phyloP scores from a whole-genome alignment of 129 eudicot genomes.

The Pseudognaphalium luteoalbum region DNA sequence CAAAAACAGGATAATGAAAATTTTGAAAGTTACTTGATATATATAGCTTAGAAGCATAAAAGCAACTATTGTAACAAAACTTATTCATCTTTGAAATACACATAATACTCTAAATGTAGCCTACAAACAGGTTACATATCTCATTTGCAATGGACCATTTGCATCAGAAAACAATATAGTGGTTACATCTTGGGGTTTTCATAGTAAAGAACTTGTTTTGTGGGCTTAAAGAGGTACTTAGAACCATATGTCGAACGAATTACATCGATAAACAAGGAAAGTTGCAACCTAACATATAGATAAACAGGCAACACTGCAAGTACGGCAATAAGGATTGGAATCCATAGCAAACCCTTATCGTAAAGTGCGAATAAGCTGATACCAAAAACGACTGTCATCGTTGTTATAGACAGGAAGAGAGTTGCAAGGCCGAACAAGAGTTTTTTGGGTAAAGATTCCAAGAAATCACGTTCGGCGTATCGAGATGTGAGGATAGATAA shows the following conservation, averaged over 20 bases:
- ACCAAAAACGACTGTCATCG: constrained; percentile 21
- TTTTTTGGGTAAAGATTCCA: constrained; percentile 27
- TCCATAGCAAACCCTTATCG: constrained; percentile 27
- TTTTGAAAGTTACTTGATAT: not conserved
- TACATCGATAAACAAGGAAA: not conserved
- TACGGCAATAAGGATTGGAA: constrained; percentile 27
- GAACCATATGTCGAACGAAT: not conserved
- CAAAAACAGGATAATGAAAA: not conserved
- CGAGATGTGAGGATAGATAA: constrained; percentile 30
- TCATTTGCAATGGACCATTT: not conserved
- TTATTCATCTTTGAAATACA: not conserved
- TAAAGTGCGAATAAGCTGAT: constrained; percentile 34
- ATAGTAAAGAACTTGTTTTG: not conserved
- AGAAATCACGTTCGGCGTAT: constrained; percentile 38
- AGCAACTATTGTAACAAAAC: not conserved
- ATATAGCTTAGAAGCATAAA: not conserved
- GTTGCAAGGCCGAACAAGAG: constrained; percentile 11
- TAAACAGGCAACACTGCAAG: constrained; percentile 30
- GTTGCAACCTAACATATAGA: constrained; percentile 23
- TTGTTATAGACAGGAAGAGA: constrained; percentile 25
- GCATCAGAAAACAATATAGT: not conserved
- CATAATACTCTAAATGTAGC: not conserved
- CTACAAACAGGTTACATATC: not conserved
- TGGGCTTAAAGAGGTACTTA: not conserved
- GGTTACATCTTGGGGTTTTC: not conserved